Base-by-base conservation (phyloP, 2,329 filamentous ascomycete genomes). In the Paraphaeosphaeria sporulosa region DNA sequence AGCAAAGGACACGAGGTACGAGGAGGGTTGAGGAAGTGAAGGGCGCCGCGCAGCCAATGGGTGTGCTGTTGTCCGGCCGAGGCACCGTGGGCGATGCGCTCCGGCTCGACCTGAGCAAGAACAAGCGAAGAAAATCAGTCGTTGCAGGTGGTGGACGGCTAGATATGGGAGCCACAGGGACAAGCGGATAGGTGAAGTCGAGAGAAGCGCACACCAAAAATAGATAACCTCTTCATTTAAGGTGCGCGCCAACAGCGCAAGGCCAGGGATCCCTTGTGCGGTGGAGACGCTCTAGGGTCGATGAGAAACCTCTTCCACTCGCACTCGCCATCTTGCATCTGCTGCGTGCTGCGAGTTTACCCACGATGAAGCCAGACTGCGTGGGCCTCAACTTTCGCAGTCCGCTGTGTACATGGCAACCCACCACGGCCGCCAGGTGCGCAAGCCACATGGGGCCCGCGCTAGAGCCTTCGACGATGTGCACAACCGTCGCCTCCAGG, bases 201-300 rank as follows among this genome's bases (percentile, higher is more conserved):
- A 55, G 62, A 42, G 55, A 27, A 57, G 32, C 56, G 52, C 36
- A 17, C 48, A 13, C 71, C 75, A 75, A 72, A 71, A 67, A 69
- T 75, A 75, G 60, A 73, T 72, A n/a, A n/a, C n/a, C 69, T 65
- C 65, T 67, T 73, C 69, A 64, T 66, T 67, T 69, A 71, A 70
- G 69, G 64, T 69, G 65, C 61, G 55, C 55, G 40, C 30, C 30
- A 9, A 9, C 30, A 9, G 30, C 4, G 30, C 30, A 8, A 32
- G 15, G 54, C 47, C 54, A 56, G 61, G 8, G 25, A 10, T 63
- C 64, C 56, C 64, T 62, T 51, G 43, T n/a, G 57, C 42, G 66
- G 58, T 69, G 66, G 68, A 58, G 65, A 64, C 40, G 59, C 51
- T 47, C 64, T 60, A 67, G 64, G 66, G 50, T 65, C 56, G 57